These are phyloP conservation scores for Inonotus hispidus DNA, from an alignment of 1,284 basidiomycete genomes.

Conservation along the genomic window DNA sequence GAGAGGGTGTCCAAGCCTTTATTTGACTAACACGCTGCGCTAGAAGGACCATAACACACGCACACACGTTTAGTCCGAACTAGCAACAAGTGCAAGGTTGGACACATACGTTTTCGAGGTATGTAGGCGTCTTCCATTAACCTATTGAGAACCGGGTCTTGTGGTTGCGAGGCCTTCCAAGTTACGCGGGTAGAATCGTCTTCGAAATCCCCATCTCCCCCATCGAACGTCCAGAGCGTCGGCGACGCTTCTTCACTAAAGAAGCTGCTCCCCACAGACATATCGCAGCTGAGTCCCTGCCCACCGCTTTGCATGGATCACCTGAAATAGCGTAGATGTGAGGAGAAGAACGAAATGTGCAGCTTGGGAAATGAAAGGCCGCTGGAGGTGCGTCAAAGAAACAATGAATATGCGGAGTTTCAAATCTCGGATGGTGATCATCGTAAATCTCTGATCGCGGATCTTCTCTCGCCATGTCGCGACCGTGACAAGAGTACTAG, in stretches of 20 bases:
- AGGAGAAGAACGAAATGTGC: not conserved
- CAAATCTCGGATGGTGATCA: no score
- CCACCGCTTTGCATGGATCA: not conserved
- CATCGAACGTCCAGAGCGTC: slow-evolving; percentile 1
- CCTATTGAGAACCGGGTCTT: slow-evolving; percentile 5
- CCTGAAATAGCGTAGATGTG: not conserved
- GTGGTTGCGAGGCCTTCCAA: slow-evolving; percentile 15
- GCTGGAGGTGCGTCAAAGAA: not conserved
- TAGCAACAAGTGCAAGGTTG: not conserved
- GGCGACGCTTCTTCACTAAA: not conserved
- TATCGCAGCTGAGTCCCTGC: not conserved
- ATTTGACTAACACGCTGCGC: not conserved
- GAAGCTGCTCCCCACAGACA: not conserved
- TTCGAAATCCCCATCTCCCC: not conserved
- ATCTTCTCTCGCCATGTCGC: no score
- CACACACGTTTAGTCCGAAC: not conserved
- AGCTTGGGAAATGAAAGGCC: no score
- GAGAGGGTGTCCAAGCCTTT: slow-evolving; percentile 8
- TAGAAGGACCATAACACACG: not conserved
- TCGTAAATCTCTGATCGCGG: no score
- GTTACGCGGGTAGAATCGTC: slow-evolving; percentile 7
- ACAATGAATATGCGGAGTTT: not conserved
- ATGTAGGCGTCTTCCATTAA: slow-evolving; percentile 10
- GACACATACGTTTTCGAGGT: slow-evolving; percentile 2
- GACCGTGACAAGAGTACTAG: no score